A percentile compares a stretch with the other conserved stretches of the same genome.
These are phyloP conservation scores for Diacronema lutheri DNA, from an alignment of 78 protist genomes.

Conservation along the genomic window DNA sequence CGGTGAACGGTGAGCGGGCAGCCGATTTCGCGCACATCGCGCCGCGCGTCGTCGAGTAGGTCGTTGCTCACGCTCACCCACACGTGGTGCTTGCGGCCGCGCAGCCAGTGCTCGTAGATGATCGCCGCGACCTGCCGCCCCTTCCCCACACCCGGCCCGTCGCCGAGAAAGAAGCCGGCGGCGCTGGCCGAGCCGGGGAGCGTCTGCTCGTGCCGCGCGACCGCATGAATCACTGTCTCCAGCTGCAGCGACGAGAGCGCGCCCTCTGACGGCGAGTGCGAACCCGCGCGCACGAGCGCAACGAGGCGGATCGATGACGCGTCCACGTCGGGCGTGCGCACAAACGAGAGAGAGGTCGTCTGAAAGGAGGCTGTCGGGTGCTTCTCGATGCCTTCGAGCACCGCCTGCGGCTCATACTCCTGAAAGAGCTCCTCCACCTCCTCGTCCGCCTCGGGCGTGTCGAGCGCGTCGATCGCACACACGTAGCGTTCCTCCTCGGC, in stretches of 20 bases:
- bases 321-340: background rate
- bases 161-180: constrained; percentile 34
- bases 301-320: background rate
- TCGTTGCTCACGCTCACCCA: constrained; percentile 26
- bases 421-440: no score
- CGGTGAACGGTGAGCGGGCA: background rate
- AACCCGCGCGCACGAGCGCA: background rate
- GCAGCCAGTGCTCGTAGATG: background rate
- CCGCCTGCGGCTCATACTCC: no score
- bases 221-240: no score
- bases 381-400: no score
- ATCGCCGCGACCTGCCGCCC: constrained; percentile 23
- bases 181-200: background rate
- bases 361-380: no score
- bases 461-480: no score
- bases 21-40: constrained; percentile 19
- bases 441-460: no score
- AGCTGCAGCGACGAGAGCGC: no score
- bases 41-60: constrained; percentile 11
- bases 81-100: constrained; percentile 24
- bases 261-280: no score
- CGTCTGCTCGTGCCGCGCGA: no score
- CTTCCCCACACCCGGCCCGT: constrained; percentile 45
- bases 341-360: constrained; percentile 17
- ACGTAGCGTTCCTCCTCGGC: no score